phyloP scores from a whole-genome alignment of 768 basidiomycete species.

The Lanmaoa pseudosensibilis region DNA sequence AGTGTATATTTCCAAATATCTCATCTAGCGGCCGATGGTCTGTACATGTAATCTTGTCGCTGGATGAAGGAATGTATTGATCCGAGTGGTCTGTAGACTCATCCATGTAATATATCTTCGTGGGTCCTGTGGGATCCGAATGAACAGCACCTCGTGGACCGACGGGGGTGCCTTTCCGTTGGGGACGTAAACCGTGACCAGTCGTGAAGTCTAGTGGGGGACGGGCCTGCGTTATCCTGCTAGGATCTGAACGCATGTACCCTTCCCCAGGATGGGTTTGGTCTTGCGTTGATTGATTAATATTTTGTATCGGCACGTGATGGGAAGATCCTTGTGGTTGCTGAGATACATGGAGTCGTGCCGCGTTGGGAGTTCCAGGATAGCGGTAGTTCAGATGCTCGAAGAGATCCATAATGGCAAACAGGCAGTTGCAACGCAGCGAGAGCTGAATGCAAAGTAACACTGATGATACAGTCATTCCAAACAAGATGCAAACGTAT shows the following conservation, averaged over 20 bases:
- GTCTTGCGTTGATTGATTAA: constrained; percentile 1
- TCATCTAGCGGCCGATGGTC: constrained; percentile 30
- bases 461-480: background rate
- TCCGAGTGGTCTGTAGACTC: constrained; percentile 11
- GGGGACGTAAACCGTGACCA: background rate
- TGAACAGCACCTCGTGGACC: background rate
- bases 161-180: background rate
- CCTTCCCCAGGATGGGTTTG: background rate
- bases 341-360: constrained; percentile 1
- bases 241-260: background rate
- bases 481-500: background rate
- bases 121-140: background rate
- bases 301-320: background rate
- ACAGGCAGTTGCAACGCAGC: background rate
- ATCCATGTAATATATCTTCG: background rate
- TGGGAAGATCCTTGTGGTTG: background rate
- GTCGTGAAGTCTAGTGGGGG: background rate
- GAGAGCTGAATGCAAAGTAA: background rate
- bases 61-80: constrained; percentile 29
- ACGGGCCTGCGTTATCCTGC: background rate
- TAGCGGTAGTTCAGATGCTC: constrained; percentile 17
- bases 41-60: constrained; percentile 29
- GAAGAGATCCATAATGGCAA: constrained; percentile 17
- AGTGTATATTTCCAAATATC: constrained; percentile 18
- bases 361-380: constrained; percentile 1